phyloP scores from a whole-genome alignment of 2,329 filamentous ascomycete genomes.

The Thielaviopsis cerberus region DNA sequence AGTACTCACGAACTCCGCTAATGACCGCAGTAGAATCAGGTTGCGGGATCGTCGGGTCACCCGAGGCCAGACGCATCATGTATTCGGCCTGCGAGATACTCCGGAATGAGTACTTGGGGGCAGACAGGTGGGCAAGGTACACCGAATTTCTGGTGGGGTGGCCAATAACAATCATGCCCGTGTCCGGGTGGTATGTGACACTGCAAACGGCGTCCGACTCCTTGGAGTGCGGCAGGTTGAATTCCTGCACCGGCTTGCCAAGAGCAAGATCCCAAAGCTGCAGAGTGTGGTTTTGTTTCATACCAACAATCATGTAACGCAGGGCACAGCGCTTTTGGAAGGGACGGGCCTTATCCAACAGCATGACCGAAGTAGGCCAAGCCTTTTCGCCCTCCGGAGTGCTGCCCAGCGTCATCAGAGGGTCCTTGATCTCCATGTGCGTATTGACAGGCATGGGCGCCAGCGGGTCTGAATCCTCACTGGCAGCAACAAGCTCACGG shows the following conservation, averaged over 20 bases:
- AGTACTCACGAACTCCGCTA: slow-evolving; percentile 90
- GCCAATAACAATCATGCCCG: slow-evolving; percentile 84
- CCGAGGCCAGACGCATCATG: slow-evolving; percentile 56
- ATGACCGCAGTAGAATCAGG: slow-evolving; percentile 93
- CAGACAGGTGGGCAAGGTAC: slow-evolving; percentile 90
- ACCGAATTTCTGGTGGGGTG: slow-evolving; percentile 94
- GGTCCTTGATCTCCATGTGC: slow-evolving; percentile 63
- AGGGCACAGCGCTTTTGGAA: slow-evolving; percentile 79
- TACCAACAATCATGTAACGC: slow-evolving; percentile 87
- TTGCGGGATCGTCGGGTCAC: slow-evolving; percentile 55
- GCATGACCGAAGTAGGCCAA: slow-evolving; percentile 87
- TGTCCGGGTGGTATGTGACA: slow-evolving; percentile 78
- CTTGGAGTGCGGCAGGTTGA: slow-evolving; percentile 88
- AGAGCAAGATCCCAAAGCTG: slow-evolving; percentile 96
- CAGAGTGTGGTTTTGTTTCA: slow-evolving; percentile 97
- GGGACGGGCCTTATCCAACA: slow-evolving; percentile 88
- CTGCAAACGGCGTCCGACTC: slow-evolving; percentile 97
- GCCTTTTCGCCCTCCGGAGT: slow-evolving; percentile 81
- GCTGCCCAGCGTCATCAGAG: slow-evolving; percentile 70
- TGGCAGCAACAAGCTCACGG: slow-evolving; percentile 46
- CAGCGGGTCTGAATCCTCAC: slow-evolving; percentile 31
- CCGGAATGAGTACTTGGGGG: slow-evolving; percentile 74
- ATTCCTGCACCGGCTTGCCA: slow-evolving; percentile 87
- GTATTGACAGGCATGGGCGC: slow-evolving; percentile 34
- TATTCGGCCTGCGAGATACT: slow-evolving; percentile 75